Evolutionary conservation across 306 rosid species (phyloP).

Genomic region (Rosa persica): DNA sequence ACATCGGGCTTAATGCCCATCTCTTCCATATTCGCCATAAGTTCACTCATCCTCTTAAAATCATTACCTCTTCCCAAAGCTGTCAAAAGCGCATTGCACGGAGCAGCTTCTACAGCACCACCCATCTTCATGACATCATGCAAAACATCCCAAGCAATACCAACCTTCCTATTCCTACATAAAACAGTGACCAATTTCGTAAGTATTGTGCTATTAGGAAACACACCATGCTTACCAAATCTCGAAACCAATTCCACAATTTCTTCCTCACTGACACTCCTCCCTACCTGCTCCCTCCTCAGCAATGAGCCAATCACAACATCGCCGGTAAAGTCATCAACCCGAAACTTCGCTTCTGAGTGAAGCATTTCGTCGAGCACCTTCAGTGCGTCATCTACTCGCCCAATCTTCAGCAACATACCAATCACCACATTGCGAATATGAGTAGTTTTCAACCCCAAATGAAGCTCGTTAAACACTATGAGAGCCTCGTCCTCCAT

Average conservation of each 20-base stretch:
- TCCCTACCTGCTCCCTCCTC: slow-evolving; percentile 30
- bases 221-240: slow-evolving; percentile 43
- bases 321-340: slow-evolving; percentile 42
- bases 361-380: slow-evolving; percentile 76
- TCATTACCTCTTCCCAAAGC: slow-evolving; percentile 54
- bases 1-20: slow-evolving; percentile 50
- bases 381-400: slow-evolving; percentile 40
- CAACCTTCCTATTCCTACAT: slow-evolving; percentile 51
- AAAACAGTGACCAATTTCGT: slow-evolving; percentile 51
- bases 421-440: slow-evolving; percentile 44
- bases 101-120: slow-evolving; percentile 50
- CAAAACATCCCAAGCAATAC: slow-evolving; percentile 64
- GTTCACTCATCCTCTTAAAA: slow-evolving; percentile 55
- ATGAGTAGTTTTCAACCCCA: slow-evolving; percentile 38
- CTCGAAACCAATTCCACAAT: slow-evolving; percentile 48
- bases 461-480: slow-evolving; percentile 40
- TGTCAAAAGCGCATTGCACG: slow-evolving; percentile 68
- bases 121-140: slow-evolving; percentile 45
- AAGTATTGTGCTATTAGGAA: slow-evolving; percentile 47
- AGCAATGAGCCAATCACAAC: slow-evolving; percentile 44
- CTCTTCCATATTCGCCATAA: slow-evolving; percentile 64
- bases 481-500: slow-evolving; percentile 50
- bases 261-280: slow-evolving; percentile 43
- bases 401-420: slow-evolving; percentile 38
- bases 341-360: slow-evolving; percentile 32